Evolutionary conservation across 2,329 filamentous ascomycete genomes (phyloP).

Genomic region (Talaromyces sp.): DNA sequence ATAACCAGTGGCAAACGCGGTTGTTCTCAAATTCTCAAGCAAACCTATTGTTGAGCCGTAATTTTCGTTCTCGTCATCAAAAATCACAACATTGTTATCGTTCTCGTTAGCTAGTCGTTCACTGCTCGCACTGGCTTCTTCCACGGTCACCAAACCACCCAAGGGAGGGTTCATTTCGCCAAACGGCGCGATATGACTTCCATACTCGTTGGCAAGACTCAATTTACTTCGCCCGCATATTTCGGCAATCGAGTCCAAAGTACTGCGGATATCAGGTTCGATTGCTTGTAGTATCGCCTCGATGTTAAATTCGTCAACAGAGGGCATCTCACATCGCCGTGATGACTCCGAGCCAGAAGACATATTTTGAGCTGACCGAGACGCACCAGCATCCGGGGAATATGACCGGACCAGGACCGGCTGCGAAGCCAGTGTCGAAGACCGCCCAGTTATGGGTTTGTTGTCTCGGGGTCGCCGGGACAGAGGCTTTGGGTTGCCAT

Average conservation of each 20-base stretch:
- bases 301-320: constrained; percentile 50
- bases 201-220: constrained; percentile 58
- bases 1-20: constrained; percentile 16
- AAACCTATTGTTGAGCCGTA: constrained; percentile 32
- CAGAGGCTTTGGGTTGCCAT: constrained; percentile 20
- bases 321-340: constrained; percentile 33
- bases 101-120: constrained; percentile 32
- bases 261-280: constrained; percentile 52
- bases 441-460: constrained; percentile 17
- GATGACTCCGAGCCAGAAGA: constrained; percentile 24
- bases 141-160: constrained; percentile 34
- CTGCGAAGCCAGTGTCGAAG: constrained; percentile 30
- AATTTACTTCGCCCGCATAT: constrained; percentile 57
- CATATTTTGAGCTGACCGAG: constrained; percentile 16
- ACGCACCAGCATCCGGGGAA: constrained; percentile 24
- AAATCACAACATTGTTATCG: constrained; percentile 25
- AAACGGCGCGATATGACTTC: constrained; percentile 55
- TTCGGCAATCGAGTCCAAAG: constrained; percentile 57
- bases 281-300: constrained; percentile 51
- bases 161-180: constrained; percentile 47
- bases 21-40: constrained; percentile 27
- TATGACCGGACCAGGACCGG: constrained; percentile 40
- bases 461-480: constrained; percentile 21
- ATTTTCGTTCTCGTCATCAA: constrained; percentile 25
- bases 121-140: constrained; percentile 36